A percentile compares a stretch with the other conserved stretches of the same genome.
These are phyloP conservation scores for Ceratocystis variospora DNA, from an alignment of 2,329 filamentous ascomycete species.

Conservation along the genomic window DNA sequence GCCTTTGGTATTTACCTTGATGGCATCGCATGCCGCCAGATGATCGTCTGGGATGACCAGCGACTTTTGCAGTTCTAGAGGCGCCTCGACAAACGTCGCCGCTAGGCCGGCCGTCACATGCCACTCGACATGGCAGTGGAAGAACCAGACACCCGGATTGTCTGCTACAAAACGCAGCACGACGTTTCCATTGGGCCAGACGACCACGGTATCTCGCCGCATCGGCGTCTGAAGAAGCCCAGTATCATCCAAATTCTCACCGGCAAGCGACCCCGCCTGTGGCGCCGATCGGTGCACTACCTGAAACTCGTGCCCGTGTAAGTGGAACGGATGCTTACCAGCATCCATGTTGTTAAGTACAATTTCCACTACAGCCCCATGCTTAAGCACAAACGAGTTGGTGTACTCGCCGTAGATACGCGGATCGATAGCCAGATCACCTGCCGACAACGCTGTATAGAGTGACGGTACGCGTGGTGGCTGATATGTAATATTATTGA, in stretches of 20 bases:
- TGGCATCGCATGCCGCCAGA: constrained; percentile 42
- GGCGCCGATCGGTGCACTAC: constrained; percentile 47
- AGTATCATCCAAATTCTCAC: constrained; percentile 31
- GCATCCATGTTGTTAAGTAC: constrained; percentile 63
- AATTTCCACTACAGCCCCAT: constrained; percentile 56
- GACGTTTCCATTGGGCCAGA: constrained; percentile 52
- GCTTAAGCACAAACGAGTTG: constrained; percentile 52
- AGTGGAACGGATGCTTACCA: constrained; percentile 60
- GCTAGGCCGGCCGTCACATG: constrained; percentile 55
- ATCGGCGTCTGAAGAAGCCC: constrained; percentile 44
- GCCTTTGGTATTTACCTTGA: constrained; percentile 39
- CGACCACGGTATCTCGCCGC: constrained; percentile 53
- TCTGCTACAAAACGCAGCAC: constrained; percentile 54
- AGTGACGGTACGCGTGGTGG: constrained; percentile 63
- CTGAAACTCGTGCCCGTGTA: constrained; percentile 68
- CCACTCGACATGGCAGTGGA: constrained; percentile 76
- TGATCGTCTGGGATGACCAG: constrained; percentile 47
- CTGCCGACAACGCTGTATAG: constrained; percentile 57
- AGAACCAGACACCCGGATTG: constrained; percentile 54
- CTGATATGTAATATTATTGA: constrained; percentile 67
- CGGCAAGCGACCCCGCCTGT: constrained; percentile 42
- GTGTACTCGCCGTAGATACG: constrained; percentile 52
- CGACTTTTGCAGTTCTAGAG: constrained; percentile 45
- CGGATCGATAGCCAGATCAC: constrained; percentile 44
- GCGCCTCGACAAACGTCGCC: constrained; percentile 50